These are phyloP conservation scores for Colletotrichum kahawae DNA, from an alignment of 2,329 filamentous ascomycete species.

Conservation along the genomic window DNA sequence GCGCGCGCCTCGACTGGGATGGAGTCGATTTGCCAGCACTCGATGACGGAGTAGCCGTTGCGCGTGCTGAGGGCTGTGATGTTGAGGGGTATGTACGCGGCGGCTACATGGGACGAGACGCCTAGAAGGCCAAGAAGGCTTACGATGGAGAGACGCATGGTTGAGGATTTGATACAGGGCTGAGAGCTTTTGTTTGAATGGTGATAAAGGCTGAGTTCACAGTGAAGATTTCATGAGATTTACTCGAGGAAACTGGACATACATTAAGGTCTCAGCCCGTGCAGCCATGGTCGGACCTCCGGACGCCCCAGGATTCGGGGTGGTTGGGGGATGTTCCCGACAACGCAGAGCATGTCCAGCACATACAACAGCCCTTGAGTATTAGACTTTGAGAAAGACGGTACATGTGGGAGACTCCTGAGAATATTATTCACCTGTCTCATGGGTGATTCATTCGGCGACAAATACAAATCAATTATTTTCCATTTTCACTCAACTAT, in stretches of 20 bases:
- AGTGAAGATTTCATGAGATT: accelerated
- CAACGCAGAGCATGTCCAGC: background rate
- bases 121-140: background rate
- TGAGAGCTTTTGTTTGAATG: no score
- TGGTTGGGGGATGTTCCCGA: background rate
- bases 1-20: conserved; percentile 29
- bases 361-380: no score
- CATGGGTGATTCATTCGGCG: no score
- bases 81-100: conserved; percentile 34
- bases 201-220: background rate
- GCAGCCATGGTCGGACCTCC: background rate
- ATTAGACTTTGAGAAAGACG: no score
- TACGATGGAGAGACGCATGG: background rate
- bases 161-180: background rate
- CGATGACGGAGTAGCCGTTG: conserved; percentile 43
- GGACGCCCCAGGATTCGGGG: background rate
- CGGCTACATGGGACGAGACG: background rate
- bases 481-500: no score
- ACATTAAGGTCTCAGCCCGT: background rate
- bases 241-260: accelerated
- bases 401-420: no score
- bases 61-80: conserved; percentile 43
- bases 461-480: no score
- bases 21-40: conserved; percentile 49
- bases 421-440: no score